These are phyloP conservation scores for Aspergillus ellipticus DNA, from an alignment of 495 filamentous ascomycete species.

Conservation along the genomic window DNA sequence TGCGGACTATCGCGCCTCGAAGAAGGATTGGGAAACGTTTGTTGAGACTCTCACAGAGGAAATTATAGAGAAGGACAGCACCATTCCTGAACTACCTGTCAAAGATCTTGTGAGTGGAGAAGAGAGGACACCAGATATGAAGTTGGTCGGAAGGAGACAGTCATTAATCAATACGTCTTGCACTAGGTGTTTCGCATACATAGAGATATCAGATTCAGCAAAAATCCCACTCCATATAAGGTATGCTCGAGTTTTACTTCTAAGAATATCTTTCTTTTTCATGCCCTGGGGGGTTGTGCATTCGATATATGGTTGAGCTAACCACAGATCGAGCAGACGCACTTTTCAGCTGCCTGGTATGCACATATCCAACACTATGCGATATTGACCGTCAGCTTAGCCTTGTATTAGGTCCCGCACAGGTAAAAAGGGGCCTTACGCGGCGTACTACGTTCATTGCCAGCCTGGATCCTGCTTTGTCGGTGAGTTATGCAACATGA, in stretches of 20 bases:
- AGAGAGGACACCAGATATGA: background rate
- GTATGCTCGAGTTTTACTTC: slow-evolving; percentile 33
- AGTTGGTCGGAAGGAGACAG: background rate
- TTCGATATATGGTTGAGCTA: slow-evolving; percentile 17
- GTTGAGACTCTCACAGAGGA: slow-evolving; percentile 65
- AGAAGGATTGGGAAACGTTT: slow-evolving; percentile 76
- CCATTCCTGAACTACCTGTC: slow-evolving; percentile 75
- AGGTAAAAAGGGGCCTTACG: slow-evolving; percentile 81
- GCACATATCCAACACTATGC: slow-evolving; percentile 10
- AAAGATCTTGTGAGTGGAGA: slow-evolving; percentile 64
- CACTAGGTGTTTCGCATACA: slow-evolving; percentile 75
- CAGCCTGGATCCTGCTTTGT: slow-evolving; percentile 58
- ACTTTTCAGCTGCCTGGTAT: slow-evolving; percentile 79
- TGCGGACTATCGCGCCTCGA: slow-evolving; percentile 67
- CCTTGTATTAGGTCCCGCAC: slow-evolving; percentile 60
- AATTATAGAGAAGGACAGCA: slow-evolving; percentile 66
- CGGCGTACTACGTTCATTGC: slow-evolving; percentile 74
- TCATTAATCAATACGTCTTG: slow-evolving; percentile 8
- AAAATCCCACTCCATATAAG: slow-evolving; percentile 84
- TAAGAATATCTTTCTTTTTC: background rate
- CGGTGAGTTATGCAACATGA: slow-evolving; percentile 42
- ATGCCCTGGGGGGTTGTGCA: background rate
- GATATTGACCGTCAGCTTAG: slow-evolving; percentile 22
- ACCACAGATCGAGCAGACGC: slow-evolving; percentile 46
- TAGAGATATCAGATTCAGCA: slow-evolving; percentile 72